Evolutionary conservation across 352 stramenopile genomes (phyloP).

Genomic region (Globisporangium polare): DNA sequence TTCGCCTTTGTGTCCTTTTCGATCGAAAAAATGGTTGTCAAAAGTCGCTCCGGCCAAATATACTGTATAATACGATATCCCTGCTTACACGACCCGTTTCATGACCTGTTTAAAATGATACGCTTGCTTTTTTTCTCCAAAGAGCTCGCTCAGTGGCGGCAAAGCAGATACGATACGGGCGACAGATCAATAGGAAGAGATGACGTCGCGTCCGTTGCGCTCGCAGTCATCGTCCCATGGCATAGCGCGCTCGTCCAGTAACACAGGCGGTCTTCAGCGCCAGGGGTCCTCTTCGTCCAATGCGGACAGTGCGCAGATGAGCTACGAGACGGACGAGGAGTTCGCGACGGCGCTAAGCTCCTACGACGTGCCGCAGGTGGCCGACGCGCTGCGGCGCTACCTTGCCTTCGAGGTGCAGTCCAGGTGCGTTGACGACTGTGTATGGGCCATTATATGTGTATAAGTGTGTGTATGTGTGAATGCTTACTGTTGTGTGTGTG

Average conservation of each 20-base stretch:
- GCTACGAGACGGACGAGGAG: slow-evolving; percentile 68
- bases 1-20: background rate
- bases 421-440: slow-evolving; percentile 16
- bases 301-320: slow-evolving; percentile 17
- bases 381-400: slow-evolving; percentile 64
- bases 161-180: background rate
- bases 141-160: background rate
- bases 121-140: background rate
- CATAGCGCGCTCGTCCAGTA: background rate
- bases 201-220: slow-evolving; percentile 10
- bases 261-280: slow-evolving; percentile 12
- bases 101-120: background rate
- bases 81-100: no score
- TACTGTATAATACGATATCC: no score
- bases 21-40: no score
- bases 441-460: background rate
- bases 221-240: slow-evolving; percentile 7
- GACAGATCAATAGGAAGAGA: background rate
- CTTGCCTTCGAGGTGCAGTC: slow-evolving; percentile 68
- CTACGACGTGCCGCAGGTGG: slow-evolving; percentile 59
- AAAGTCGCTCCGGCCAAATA: no score
- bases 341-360: slow-evolving; percentile 58
- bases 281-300: slow-evolving; percentile 13
- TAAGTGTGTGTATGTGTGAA: background rate
- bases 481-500: background rate